Evolutionary conservation across 2,329 filamentous ascomycete species (phyloP).

Genomic region (Myriosclerotinia curreyana): DNA sequence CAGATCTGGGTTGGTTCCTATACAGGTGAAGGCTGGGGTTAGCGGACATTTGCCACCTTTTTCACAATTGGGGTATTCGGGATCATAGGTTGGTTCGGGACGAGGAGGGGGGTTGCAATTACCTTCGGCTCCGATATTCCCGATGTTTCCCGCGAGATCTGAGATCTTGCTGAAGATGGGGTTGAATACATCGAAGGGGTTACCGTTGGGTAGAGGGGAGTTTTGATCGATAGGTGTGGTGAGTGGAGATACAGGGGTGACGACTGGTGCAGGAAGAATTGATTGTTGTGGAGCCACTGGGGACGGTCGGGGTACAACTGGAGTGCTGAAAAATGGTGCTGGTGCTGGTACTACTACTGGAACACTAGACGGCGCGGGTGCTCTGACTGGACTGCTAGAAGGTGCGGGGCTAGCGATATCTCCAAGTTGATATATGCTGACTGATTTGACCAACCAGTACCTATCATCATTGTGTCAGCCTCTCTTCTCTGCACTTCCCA

Average conservation of each 20-base stretch:
- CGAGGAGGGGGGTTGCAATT: slow-evolving; percentile 1
- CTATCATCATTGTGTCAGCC: background rate
- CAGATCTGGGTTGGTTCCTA: background rate
- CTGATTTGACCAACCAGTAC: slow-evolving; percentile 4
- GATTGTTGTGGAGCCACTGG: background rate
- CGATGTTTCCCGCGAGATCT: background rate
- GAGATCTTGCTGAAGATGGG: background rate
- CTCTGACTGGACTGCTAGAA: too few species aligned
- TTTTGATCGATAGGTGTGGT: background rate
- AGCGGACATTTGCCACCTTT: background rate
- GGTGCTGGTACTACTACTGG: background rate
- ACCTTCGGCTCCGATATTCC: background rate
- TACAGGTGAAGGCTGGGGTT: background rate
- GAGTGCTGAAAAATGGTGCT: background rate
- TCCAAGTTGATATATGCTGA: slow-evolving; percentile 8
- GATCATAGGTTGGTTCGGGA: background rate
- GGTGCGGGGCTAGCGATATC: background rate
- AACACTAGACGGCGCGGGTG: too few species aligned
- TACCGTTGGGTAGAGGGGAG: background rate
- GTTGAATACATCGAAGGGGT: background rate
- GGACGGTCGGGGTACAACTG: background rate
- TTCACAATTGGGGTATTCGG: background rate
- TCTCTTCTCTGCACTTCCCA: too few species aligned
- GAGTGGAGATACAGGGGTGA: background rate
- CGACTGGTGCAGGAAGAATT: background rate